phyloP scores from a whole-genome alignment of 2,329 filamentous ascomycete genomes.

The Fusarium duplospermum region DNA sequence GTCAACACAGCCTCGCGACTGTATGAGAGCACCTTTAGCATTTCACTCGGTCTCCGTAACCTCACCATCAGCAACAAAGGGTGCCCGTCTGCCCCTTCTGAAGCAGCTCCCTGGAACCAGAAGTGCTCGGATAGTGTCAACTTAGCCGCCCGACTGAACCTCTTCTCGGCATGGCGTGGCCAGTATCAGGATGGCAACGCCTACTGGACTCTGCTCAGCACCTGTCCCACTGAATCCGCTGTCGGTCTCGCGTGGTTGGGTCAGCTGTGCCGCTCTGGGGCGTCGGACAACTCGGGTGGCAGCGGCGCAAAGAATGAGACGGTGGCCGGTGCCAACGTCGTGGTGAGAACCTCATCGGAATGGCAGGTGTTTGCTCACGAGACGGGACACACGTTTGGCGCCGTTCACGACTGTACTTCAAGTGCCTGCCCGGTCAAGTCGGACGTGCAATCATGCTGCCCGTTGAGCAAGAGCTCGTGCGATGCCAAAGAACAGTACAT shows the following conservation, averaged over 20 bases:
- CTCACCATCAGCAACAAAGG: constrained; percentile 78
- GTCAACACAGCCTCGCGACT: constrained; percentile 89
- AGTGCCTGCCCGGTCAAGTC: constrained; percentile 74
- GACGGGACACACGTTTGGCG: constrained; percentile 93
- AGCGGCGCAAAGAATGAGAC: constrained; percentile 71
- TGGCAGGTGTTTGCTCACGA: constrained; percentile 98
- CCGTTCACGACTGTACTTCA: constrained; percentile 89
- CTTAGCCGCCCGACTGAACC: constrained; percentile 83
- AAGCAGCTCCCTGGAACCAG: constrained; percentile 85
- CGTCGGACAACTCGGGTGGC: constrained; percentile 63
- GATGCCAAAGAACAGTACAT: constrained; percentile 84
- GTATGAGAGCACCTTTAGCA: constrained; percentile 94
- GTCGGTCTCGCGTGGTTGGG: constrained; percentile 95
- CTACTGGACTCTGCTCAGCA: constrained; percentile 91
- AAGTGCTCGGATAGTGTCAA: constrained; percentile 71
- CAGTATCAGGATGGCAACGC: constrained; percentile 82
- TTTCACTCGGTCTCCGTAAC: constrained; percentile 90
- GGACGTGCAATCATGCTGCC: constrained; percentile 76
- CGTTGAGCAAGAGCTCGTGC: constrained; percentile 74
- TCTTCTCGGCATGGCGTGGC: constrained; percentile 91
- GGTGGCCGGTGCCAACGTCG: constrained; percentile 88
- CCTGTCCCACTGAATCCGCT: constrained; percentile 82
- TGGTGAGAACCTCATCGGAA: constrained; percentile 83
- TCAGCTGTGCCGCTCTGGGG: constrained; percentile 77
- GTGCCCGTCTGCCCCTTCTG: constrained; percentile 78